A percentile compares a stretch with the other conserved stretches of the same genome.
Evolutionary conservation across 768 basidiomycete species (phyloP).

Genomic region (Russula compacta): DNA sequence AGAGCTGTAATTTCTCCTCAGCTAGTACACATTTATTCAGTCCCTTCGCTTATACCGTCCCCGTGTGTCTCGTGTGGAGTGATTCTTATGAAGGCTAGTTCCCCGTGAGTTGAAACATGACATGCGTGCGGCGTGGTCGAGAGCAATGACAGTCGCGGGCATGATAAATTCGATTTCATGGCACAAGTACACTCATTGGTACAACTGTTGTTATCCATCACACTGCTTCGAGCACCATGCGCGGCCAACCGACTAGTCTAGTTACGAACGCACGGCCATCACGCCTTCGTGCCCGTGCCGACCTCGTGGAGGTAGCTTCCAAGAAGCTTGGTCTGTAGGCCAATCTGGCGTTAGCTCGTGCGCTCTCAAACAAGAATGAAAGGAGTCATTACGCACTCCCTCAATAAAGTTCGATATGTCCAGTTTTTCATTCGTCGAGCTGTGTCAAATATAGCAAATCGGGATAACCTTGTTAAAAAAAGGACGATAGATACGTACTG

Average conservation of each 20-base stretch:
- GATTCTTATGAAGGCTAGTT: neutral
- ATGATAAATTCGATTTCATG: neutral
- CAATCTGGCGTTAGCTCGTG: neutral
- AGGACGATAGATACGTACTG: slow-evolving; percentile 45
- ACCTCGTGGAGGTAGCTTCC: slow-evolving; percentile 14
- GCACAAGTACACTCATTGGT: neutral
- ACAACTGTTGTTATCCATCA: neutral
- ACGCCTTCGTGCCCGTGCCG: neutral
- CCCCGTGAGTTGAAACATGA: neutral
- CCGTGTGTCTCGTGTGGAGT: neutral
- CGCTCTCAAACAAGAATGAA: neutral
- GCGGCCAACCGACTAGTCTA: neutral
- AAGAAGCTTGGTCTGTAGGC: slow-evolving; percentile 7
- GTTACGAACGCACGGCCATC: neutral
- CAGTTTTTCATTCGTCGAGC: slow-evolving; percentile 92
- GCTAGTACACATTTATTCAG: neutral
- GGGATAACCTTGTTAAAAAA: neutral
- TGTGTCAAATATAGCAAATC: slow-evolving; percentile 23
- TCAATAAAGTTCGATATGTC: slow-evolving; percentile 84
- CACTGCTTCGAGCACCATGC: neutral
- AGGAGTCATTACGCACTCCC: slow-evolving; percentile 42
- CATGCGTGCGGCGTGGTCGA: neutral
- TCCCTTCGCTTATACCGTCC: neutral
- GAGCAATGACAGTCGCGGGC: no score
- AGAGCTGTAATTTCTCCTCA: no score